Percentiles rank a stretch among this genome's conserved stretches.
phyloP scores from a whole-genome alignment of 2,329 filamentous ascomycete species.

The Botrytis fragariae region DNA sequence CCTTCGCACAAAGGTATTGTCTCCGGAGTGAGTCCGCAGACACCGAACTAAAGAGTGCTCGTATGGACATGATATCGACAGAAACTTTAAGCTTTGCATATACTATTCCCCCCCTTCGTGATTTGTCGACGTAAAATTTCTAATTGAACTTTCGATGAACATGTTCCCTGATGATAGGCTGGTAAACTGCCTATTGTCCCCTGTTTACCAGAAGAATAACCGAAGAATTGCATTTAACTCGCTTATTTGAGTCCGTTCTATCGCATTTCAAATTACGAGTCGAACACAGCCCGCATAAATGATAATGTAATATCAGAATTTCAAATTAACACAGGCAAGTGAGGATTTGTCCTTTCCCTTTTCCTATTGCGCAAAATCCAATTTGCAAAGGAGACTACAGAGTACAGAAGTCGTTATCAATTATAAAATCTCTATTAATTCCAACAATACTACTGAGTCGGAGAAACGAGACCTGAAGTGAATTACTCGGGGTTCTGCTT shows the following conservation, averaged over 20 bases:
- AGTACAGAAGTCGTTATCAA: background rate
- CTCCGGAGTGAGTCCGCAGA: background rate
- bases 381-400: background rate
- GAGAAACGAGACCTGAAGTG: background rate
- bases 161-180: background rate
- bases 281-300: background rate
- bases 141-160: background rate
- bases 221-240: background rate
- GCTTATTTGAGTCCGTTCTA: background rate
- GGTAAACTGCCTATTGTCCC: no score
- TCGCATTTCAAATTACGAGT: no score
- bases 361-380: background rate
- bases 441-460: background rate
- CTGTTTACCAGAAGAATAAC: background rate
- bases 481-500: background rate
- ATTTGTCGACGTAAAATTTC: background rate
- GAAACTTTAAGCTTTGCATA: background rate
- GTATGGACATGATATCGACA: background rate
- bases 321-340: background rate
- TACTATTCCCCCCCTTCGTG: background rate
- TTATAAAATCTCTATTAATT: background rate
- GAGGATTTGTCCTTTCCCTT: background rate
- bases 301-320: background rate
- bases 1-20: background rate
- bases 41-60: background rate